These are phyloP conservation scores for Arthrobotrys sinensis DNA, from an alignment of 2,329 filamentous ascomycete genomes.

Conservation along the genomic window DNA sequence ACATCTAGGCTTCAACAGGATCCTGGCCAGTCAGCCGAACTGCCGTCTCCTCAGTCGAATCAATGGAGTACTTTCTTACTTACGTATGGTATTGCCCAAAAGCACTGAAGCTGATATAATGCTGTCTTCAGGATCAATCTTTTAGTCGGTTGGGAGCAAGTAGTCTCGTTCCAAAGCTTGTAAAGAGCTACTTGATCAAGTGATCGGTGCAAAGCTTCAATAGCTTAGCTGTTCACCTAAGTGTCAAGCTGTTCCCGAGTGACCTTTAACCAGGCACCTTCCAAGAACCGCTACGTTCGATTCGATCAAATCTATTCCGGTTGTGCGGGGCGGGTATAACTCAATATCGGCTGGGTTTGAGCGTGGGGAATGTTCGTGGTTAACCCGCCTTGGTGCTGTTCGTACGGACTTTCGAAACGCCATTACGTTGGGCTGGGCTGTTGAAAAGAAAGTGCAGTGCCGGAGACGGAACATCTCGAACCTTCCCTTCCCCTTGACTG, in stretches of 20 bases:
- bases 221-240: not conserved
- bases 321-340: slow-evolving; percentile 29
- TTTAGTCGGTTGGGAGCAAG: not conserved
- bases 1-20: slow-evolving; percentile 29
- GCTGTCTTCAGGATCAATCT: no score
- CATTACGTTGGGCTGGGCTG: slow-evolving; percentile 14
- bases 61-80: not conserved
- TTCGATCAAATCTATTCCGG: slow-evolving; percentile 16
- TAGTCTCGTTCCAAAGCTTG: not conserved
- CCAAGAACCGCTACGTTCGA: slow-evolving; percentile 19
- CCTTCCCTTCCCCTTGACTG: not conserved
- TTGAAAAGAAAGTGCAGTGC: slow-evolving; percentile 14
- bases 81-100: not conserved
- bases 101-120: not conserved
- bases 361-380: slow-evolving; percentile 16
- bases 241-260: slow-evolving; percentile 2
- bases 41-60: slow-evolving; percentile 1
- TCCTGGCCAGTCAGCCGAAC: slow-evolving; percentile 23
- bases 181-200: not conserved
- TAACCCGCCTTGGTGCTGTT: slow-evolving; percentile 27
- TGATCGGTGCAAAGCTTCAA: slow-evolving; percentile 7
- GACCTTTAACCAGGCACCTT: slow-evolving; percentile 1
- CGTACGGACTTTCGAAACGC: slow-evolving; percentile 28
- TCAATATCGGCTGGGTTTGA: slow-evolving; percentile 1
- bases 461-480: slow-evolving; percentile 22